Percentiles rank a stretch among this genome's conserved stretches.
phyloP scores from a whole-genome alignment of 1,139 yeast genomes.

The Wickerhamomyces sp. region DNA sequence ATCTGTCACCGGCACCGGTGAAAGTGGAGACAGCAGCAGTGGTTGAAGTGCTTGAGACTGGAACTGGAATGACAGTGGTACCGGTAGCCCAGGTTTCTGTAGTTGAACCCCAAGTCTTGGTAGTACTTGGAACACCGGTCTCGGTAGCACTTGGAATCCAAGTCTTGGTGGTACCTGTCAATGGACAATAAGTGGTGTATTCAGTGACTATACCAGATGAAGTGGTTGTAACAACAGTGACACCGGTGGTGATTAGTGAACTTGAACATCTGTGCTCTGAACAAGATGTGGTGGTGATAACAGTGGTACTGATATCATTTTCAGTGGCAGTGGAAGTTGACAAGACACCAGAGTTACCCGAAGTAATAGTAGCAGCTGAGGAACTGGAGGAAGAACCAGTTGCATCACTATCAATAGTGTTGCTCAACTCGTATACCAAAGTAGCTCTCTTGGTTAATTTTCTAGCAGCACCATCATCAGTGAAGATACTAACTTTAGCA shows the following conservation, averaged over 20 bases:
- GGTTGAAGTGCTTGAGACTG: slow-evolving; percentile 1
- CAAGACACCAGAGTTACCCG: too few relatives aligned
- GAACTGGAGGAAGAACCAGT: slow-evolving; percentile 3
- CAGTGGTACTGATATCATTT: slow-evolving; percentile 7
- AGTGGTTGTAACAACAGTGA: too few relatives aligned
- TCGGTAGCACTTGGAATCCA: slow-evolving; percentile 18
- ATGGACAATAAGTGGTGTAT: too few relatives aligned
- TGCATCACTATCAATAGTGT: slow-evolving; percentile 5
- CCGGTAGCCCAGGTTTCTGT: slow-evolving; percentile 22
- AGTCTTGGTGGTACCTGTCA: slow-evolving; percentile 8
- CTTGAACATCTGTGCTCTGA: too few relatives aligned
- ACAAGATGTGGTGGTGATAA: slow-evolving; percentile 4
- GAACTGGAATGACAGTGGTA: slow-evolving; percentile 15
- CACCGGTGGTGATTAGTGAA: too few relatives aligned
- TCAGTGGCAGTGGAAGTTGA: slow-evolving; percentile 5
- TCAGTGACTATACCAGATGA: too few relatives aligned
- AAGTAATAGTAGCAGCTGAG: neutral
- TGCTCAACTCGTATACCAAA: slow-evolving; percentile 3
- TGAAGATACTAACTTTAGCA: slow-evolving; percentile 4
- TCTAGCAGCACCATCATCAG: slow-evolving; percentile 5
- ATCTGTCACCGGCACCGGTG: neutral
- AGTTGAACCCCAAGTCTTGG: slow-evolving; percentile 17
- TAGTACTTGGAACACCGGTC: slow-evolving; percentile 21
- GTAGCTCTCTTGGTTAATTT: slow-evolving; percentile 11
- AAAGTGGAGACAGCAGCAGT: neutral